These are phyloP conservation scores for Cladosporium sp. DNA, from an alignment of 2,329 filamentous ascomycete genomes.

Conservation along the genomic window DNA sequence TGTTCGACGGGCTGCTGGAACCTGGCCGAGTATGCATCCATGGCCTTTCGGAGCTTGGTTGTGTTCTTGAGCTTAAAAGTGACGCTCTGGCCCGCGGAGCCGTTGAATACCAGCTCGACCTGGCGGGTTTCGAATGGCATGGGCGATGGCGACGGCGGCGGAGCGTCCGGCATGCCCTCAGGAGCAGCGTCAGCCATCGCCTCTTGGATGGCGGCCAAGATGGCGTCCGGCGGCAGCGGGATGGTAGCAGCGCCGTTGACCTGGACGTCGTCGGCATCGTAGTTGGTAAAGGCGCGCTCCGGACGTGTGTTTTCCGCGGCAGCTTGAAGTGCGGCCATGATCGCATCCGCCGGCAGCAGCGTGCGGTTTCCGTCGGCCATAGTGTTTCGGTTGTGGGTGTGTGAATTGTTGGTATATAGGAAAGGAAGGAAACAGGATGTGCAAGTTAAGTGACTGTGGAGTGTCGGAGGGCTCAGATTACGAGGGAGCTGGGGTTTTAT, in stretches of 20 bases:
- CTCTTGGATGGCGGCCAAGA: not conserved
- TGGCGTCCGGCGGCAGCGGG: not conserved
- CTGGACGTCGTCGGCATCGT: not conserved
- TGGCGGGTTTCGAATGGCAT: not conserved
- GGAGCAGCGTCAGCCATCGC: not conserved
- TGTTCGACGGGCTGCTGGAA: slow-evolving; percentile 16
- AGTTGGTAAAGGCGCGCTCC: not conserved
- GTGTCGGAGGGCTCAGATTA: not conserved
- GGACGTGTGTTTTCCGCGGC: too few relatives aligned
- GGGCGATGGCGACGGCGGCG: not conserved
- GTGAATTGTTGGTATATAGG: not conserved
- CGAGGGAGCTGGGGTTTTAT: not conserved
- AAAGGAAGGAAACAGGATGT: not conserved
- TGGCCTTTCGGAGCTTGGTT: slow-evolving; percentile 29
- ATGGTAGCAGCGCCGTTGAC: not conserved
- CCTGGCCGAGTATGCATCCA: slow-evolving; percentile 25
- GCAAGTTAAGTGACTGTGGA: not conserved
- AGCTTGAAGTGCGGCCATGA: not conserved
- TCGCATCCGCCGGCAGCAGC: not conserved
- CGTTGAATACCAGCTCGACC: slow-evolving; percentile 25
- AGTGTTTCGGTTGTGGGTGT: not conserved
- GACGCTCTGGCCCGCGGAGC: slow-evolving; percentile 23
- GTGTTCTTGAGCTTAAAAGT: slow-evolving; percentile 29
- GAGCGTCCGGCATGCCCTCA: not conserved
- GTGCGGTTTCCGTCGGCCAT: not conserved